These are phyloP conservation scores for Silene latifolia DNA, from an alignment of 148 eudicot genomes.

Conservation along the genomic window DNA sequence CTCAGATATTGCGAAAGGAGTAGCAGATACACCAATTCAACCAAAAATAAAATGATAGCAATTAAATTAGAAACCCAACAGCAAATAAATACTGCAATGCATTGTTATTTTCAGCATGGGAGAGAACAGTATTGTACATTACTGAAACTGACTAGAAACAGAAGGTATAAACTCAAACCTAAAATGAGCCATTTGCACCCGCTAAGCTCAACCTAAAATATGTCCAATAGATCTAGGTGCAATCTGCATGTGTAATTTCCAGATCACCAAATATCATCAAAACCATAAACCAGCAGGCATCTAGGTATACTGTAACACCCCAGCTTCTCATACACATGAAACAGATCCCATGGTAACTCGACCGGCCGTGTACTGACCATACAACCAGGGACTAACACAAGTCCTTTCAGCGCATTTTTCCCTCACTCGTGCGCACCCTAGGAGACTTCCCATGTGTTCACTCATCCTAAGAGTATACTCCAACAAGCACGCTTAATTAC, in stretches of 20 bases:
- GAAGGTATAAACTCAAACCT: background rate
- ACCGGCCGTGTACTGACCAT: background rate
- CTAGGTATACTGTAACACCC: background rate
- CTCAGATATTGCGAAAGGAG: conserved; percentile 56
- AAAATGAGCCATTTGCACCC: background rate
- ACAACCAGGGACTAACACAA: no score
- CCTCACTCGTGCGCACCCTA: background rate
- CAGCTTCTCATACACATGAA: background rate
- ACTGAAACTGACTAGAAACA: conserved; percentile 1
- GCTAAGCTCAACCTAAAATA: background rate
- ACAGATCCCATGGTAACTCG: background rate
- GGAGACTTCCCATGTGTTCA: background rate
- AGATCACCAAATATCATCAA: background rate
- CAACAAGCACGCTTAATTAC: background rate
- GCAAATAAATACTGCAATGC: conserved; percentile 4
- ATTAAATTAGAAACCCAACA: background rate
- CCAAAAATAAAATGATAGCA: conserved; percentile 12
- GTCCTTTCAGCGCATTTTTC: background rate
- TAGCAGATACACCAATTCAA: conserved; percentile 28
- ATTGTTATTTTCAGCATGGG: conserved; percentile 1
- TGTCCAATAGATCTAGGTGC: background rate
- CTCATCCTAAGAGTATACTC: background rate
- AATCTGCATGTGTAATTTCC: background rate
- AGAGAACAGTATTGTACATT: background rate
- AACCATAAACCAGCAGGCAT: background rate